phyloP scores from a whole-genome alignment of 2,329 filamentous ascomycete species.

The Bertia moriformis region DNA sequence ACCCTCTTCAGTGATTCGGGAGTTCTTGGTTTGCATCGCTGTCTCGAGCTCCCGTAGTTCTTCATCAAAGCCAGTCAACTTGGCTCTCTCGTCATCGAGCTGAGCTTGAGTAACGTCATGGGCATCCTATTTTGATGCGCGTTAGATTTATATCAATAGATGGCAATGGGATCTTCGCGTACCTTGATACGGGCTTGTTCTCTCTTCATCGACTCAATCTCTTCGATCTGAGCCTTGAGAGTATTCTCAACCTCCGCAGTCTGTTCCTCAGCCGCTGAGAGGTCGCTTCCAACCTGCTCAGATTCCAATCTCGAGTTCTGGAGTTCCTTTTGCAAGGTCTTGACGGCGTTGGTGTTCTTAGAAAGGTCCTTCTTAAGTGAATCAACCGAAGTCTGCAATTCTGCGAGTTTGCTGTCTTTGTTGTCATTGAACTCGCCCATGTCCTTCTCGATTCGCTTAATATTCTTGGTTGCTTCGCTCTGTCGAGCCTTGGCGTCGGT shows the following conservation, averaged over 20 bases:
- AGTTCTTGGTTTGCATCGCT: constrained; percentile 69
- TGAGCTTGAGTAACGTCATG: constrained; percentile 72
- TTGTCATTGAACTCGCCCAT: constrained; percentile 98
- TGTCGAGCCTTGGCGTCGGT: constrained; percentile 67
- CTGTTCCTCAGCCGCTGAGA: constrained; percentile 78
- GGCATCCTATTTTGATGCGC: constrained; percentile 16
- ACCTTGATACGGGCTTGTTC: constrained; percentile 63
- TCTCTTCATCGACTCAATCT: constrained; percentile 56
- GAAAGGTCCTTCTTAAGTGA: constrained; percentile 62
- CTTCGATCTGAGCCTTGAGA: constrained; percentile 65
- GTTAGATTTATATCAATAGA: too few species aligned
- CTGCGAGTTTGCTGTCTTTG: constrained; percentile 87
- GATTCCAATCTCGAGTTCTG: constrained; percentile 75
- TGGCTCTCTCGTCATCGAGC: constrained; percentile 78
- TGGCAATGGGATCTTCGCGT: too few species aligned
- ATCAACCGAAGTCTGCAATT: constrained; percentile 72
- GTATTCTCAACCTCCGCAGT: constrained; percentile 68
- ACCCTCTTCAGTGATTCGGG: constrained; percentile 78
- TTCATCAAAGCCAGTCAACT: constrained; percentile 84
- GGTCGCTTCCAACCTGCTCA: constrained; percentile 78
- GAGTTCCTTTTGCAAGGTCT: constrained; percentile 79
- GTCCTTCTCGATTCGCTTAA: constrained; percentile 89
- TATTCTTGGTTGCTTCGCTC: constrained; percentile 66
- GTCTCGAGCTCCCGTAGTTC: constrained; percentile 79
- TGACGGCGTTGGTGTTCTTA: constrained; percentile 68